Evolutionary conservation across 192 early-diverging fungal species (phyloP).

Genomic region (Geosiphon pyriformis): DNA sequence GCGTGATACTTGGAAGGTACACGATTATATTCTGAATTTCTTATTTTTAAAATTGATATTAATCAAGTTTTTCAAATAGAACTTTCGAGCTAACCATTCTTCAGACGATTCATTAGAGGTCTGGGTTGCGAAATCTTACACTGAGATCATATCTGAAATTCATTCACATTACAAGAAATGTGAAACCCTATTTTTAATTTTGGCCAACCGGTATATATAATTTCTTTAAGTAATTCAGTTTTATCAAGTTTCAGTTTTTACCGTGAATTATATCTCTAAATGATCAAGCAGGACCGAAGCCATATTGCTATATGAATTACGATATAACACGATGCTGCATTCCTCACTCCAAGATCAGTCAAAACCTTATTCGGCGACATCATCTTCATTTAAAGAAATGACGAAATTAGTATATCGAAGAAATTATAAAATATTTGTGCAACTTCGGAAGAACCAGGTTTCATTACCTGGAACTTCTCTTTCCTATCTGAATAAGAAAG

Average conservation of each 20-base stretch:
- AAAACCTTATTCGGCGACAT: background rate
- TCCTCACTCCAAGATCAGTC: conserved; percentile 3
- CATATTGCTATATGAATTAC: background rate
- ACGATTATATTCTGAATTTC: background rate
- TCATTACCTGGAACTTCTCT: background rate
- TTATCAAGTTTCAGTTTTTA: background rate
- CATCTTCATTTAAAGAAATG: conserved; percentile 17
- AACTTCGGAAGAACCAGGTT: background rate
- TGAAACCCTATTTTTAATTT: conserved; percentile 11
- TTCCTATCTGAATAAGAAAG: background rate
- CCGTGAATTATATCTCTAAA: background rate
- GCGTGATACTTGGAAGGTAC: conserved; percentile 13
- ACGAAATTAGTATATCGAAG: conserved; percentile 1
- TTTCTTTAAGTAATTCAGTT: background rate
- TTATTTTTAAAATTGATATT: background rate
- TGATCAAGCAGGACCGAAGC: conserved; percentile 9
- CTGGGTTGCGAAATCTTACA: conserved; percentile 9
- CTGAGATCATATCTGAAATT: conserved; percentile 7
- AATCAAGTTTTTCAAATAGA: background rate
- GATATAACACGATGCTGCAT: conserved; percentile 10
- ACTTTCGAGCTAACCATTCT: background rate
- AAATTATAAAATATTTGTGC: conserved; percentile 7
- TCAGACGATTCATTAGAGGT: background rate
- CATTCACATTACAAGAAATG: conserved; percentile 13
- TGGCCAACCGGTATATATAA: background rate